Evolutionary conservation across 352 stramenopile species (phyloP).

Genomic region (Phytopythium mirpurense): DNA sequence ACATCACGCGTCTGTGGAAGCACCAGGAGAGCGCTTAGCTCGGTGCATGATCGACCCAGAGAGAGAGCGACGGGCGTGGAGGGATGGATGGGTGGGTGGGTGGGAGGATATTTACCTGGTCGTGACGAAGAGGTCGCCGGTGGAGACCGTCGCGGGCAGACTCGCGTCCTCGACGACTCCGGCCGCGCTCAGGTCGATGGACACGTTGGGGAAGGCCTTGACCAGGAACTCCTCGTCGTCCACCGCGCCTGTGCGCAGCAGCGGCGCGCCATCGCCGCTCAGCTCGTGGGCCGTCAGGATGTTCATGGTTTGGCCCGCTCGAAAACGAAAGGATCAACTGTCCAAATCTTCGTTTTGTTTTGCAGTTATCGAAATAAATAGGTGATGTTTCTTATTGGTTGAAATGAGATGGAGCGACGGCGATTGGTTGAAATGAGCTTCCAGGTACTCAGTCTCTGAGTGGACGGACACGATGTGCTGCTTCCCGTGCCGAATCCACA

Average conservation of each 20-base stretch:
- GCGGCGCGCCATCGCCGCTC: conserved; percentile 37
- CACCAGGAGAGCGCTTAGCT: neutral
- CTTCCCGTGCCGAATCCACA: too few relatives aligned
- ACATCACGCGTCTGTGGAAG: conserved; percentile 45
- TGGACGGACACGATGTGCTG: too few relatives aligned
- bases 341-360: too few relatives aligned
- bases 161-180: conserved; percentile 11
- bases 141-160: conserved; percentile 19
- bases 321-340: too few relatives aligned
- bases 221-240: conserved; percentile 64
- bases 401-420: too few relatives aligned
- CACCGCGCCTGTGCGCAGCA: conserved; percentile 36
- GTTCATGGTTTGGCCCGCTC: conserved; percentile 61
- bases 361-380: too few relatives aligned
- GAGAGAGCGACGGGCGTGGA: neutral
- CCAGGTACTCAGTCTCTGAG: too few relatives aligned
- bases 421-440: too few relatives aligned
- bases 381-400: too few relatives aligned
- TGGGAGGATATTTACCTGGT: conserved; percentile 19
- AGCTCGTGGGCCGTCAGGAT: conserved; percentile 40
- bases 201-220: conserved; percentile 36
- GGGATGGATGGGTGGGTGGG: too few relatives aligned
- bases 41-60: neutral
- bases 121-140: conserved; percentile 31
- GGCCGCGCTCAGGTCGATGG: conserved; percentile 28